Base-by-base conservation (phyloP, 306 rosid genomes). In the Pterocarpus santalinus region DNA sequence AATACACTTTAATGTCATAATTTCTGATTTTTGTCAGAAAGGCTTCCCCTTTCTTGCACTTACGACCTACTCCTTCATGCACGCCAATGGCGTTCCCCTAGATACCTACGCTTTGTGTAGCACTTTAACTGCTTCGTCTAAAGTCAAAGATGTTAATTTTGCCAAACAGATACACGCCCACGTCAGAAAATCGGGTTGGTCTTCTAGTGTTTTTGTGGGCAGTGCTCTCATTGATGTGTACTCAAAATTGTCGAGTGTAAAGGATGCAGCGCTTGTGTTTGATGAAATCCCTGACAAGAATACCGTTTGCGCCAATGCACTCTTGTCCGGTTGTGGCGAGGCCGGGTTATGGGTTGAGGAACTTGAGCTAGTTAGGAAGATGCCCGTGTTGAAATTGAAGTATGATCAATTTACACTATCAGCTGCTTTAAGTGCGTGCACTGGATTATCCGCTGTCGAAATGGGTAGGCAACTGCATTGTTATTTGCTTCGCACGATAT, bases 281-380 rank as follows among this genome's bases (percentile, higher is more conserved):
- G 96, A 93, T 69, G 96, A 93, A 93, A 91, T 91, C 69, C 97
- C 96, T 15, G 60, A 74, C 1, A 90, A 77, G 84, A 89, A 91
- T 39, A 87, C 90, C 28, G 90, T 91, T 2, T 93, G 97, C 47
- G 92, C 88, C 51, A 93, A 91, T 83, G 92, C 97, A 47, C 90
- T 91, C 60, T 65, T 91, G 57, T 81, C 90, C 8, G 92, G 94
- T 66, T 90, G 84, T 72, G 86, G 76, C n/a, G 92, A 91, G 67
- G 90, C 89, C 15, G 90, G 88, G 61, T 66, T 90, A 76, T 91
- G 96, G 92, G 15, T 38, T 75, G 84, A 88, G 65, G 91, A 66
- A 72, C 86, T 91, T 78, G 90, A 86, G 58, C 74, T 93, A 5
- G 73, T 90, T 43, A 79, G 88, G 73, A 84, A 82, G 83, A 91